These are phyloP conservation scores for Bothriochloa decipiens DNA, from an alignment of 176 grass and related monocot species.

Conservation along the genomic window DNA sequence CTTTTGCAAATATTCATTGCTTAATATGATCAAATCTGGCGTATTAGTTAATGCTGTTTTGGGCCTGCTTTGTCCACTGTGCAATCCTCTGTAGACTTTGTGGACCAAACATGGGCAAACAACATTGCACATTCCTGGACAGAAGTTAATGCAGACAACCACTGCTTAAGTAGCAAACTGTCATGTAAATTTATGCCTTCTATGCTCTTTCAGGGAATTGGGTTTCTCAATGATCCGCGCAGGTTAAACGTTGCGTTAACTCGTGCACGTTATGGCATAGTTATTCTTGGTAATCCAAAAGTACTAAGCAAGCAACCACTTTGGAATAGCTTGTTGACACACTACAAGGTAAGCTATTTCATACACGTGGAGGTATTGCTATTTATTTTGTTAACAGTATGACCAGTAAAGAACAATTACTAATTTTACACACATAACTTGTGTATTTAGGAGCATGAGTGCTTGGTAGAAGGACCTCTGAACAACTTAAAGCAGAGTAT, in stretches of 20 bases:
- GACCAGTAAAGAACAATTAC: not conserved
- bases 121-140: not conserved
- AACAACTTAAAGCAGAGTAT: constrained; percentile 99
- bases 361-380: not conserved
- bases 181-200: constrained; percentile 12
- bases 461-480: constrained; percentile 95
- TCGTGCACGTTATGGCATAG: constrained; percentile 96
- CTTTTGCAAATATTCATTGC: not conserved
- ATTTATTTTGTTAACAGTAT: not conserved
- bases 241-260: constrained; percentile 99
- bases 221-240: constrained; percentile 99
- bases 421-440: not conserved
- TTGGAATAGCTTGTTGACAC: constrained; percentile 99
- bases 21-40: not conserved
- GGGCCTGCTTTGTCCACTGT: not conserved
- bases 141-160: not conserved
- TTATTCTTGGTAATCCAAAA: constrained; percentile 98
- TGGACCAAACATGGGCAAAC: not conserved
- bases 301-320: constrained; percentile 98
- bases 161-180: not conserved
- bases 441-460: constrained; percentile 87
- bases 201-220: constrained; percentile 75
- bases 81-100: not conserved
- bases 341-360: constrained; percentile 80
- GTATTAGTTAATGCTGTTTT: not conserved